These are phyloP conservation scores for Aspergillus cristatus DNA, from an alignment of 495 filamentous ascomycete genomes.

Conservation along the genomic window DNA sequence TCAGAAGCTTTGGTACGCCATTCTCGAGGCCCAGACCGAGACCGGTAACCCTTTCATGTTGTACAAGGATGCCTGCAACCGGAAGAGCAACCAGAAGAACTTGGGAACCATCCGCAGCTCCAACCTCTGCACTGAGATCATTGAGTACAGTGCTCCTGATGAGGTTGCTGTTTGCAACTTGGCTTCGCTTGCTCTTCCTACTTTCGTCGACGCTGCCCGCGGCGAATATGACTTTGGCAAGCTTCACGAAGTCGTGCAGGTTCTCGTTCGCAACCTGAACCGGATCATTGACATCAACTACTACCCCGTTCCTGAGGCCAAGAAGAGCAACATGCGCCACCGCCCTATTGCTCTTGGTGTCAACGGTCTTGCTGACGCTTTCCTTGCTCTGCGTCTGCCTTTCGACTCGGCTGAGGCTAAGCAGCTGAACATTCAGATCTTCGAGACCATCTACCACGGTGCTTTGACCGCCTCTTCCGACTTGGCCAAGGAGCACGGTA, in stretches of 20 bases:
- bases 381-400: conserved; percentile 91
- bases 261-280: conserved; percentile 89
- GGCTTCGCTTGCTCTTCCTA: conserved; percentile 84
- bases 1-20: conserved; percentile 98
- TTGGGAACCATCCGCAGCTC: conserved; percentile 95
- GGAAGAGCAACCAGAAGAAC: conserved; percentile 99
- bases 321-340: conserved; percentile 90
- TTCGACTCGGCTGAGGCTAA: conserved; percentile 93
- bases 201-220: conserved; percentile 73
- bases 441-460: conserved; percentile 98
- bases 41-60: conserved; percentile 99
- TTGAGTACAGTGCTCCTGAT: conserved; percentile 94
- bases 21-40: conserved; percentile 95
- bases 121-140: conserved; percentile 96
- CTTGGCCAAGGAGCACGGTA: conserved; percentile 68
- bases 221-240: conserved; percentile 89
- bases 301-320: conserved; percentile 91
- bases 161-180: conserved; percentile 99
- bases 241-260: conserved; percentile 84
- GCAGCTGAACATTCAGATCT: conserved; percentile 94
- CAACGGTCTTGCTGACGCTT: conserved; percentile 96
- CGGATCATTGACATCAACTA: conserved; percentile 96
- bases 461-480: conserved; percentile 83
- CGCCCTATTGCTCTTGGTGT: conserved; percentile 92
- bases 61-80: conserved; percentile 97